Conservation (phyloP, 768 basidiomycete species). For the Xanthoconium stramineum region DNA sequence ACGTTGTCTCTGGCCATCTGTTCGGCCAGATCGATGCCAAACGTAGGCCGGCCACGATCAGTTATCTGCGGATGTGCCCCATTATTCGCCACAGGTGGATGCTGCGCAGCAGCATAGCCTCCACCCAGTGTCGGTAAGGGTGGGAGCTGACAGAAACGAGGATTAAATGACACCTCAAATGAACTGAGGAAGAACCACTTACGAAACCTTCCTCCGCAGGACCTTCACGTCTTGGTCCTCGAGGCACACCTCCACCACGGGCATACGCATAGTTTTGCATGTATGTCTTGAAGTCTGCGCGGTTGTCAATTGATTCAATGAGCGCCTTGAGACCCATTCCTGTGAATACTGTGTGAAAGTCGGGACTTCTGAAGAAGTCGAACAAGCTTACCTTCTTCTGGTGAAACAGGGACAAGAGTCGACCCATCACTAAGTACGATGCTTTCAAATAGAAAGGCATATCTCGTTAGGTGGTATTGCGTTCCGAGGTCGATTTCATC, state of each 20-base stretch:
- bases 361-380: not conserved
- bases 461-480: conserved; percentile 94
- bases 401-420: conserved; percentile 68
- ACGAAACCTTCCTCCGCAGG: conserved; percentile 93
- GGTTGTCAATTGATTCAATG: conserved; percentile 90
- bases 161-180: conserved; percentile 2
- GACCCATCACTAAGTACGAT: conserved; percentile 86
- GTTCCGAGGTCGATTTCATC: conserved; percentile 98
- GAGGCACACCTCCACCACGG: conserved; percentile 52
- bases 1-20: conserved; percentile 90
- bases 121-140: conserved; percentile 49
- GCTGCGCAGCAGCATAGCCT: conserved; percentile 26
- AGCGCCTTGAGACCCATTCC: conserved; percentile 79
- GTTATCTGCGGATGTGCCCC: conserved; percentile 33
- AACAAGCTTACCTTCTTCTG: conserved; percentile 57
- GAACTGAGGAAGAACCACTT: conserved; percentile 34
- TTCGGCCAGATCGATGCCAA: conserved; percentile 88
- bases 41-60: conserved; percentile 77
- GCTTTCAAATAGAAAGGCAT: conserved; percentile 92
- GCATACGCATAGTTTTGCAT: conserved; percentile 98
- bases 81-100: conserved; percentile 23
- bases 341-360: conserved; percentile 20
- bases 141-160: conserved; percentile 46
- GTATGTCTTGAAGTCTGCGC: conserved; percentile 90
- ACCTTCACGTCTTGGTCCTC: conserved; percentile 85